Percentiles rank a stretch among this genome's conserved stretches.
phyloP scores from a whole-genome alignment of 805 yeast genomes.

The Kodamaea kaohsiungensis region DNA sequence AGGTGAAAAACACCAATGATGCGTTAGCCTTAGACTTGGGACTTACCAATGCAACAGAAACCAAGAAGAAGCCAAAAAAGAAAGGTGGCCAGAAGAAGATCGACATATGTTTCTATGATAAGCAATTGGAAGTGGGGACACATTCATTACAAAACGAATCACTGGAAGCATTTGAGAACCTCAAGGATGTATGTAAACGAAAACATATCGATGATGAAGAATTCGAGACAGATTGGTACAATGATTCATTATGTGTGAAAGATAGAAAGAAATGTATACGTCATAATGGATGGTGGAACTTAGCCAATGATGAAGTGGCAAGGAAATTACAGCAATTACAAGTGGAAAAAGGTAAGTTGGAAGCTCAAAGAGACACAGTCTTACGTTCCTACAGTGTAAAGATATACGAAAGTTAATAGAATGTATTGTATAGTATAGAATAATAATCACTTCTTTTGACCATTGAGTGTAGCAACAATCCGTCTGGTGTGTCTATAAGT shows the following conservation, averaged over 20 bases:
- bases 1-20: conserved; percentile 40
- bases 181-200: conserved; percentile 3
- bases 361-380: conserved; percentile 27
- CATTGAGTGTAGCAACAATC: conserved; percentile 74
- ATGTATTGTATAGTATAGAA: not conserved
- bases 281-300: conserved; percentile 53
- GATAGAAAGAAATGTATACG: conserved; percentile 58
- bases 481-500: conserved; percentile 61
- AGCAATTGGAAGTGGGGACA: conserved; percentile 16
- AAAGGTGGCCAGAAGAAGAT: conserved; percentile 31
- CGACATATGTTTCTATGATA: conserved; percentile 58
- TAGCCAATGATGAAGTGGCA: conserved; percentile 34
- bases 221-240: conserved; percentile 15
- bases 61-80: conserved; percentile 14
- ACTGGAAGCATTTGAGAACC: not conserved
- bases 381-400: conserved; percentile 40
- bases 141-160: not conserved
- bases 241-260: conserved; percentile 41
- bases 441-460: conserved; percentile 33
- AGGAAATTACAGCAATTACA: conserved; percentile 36
- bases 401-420: conserved; percentile 18
- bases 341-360: conserved; percentile 27
- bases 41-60: conserved; percentile 6
- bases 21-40: conserved; percentile 13
- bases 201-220: conserved; percentile 13